A percentile compares a stretch with the other conserved stretches of the same genome.
These are phyloP conservation scores for Phoenix dactylifera DNA, from an alignment of 176 grass and related monocot genomes.

Conservation along the genomic window DNA sequence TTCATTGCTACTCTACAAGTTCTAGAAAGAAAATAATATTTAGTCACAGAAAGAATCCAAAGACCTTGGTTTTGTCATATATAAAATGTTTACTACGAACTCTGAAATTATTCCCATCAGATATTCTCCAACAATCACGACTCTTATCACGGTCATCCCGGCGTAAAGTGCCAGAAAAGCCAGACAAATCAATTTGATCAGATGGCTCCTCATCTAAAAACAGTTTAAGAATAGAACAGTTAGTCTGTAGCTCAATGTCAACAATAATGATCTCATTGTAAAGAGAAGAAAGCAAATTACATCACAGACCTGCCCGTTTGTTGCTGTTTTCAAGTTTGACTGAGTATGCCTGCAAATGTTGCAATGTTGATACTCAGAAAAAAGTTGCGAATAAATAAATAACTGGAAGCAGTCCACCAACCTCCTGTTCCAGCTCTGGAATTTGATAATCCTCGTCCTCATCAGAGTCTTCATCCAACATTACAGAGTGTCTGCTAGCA, in stretches of 20 bases:
- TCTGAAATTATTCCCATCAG: conserved; percentile 94
- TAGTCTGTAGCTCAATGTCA: not conserved
- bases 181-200: conserved; percentile 64
- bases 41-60: conserved; percentile 4
- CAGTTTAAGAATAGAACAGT: conserved; percentile 17
- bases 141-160: conserved; percentile 71
- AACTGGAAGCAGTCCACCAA: conserved; percentile 22
- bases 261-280: conserved; percentile 6
- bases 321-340: conserved; percentile 22
- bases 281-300: conserved; percentile 11
- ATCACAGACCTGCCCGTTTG: conserved; percentile 44
- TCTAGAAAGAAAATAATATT: too few species aligned
- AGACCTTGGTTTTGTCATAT: conserved; percentile 87
- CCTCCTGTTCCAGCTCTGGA: conserved; percentile 54
- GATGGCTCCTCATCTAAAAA: conserved; percentile 44
- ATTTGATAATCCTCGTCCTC: conserved; percentile 72
- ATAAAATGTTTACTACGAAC: conserved; percentile 83
- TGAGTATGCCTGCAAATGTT: conserved; percentile 42
- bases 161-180: conserved; percentile 88
- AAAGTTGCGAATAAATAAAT: conserved; percentile 4
- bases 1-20: not conserved
- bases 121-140: conserved; percentile 94
- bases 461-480: conserved; percentile 80
- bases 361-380: conserved; percentile 16
- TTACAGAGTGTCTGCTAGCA: conserved; percentile 29